Evolutionary conservation across 2,329 filamentous ascomycete species (phyloP).

Genomic region (Fusarium sp.): DNA sequence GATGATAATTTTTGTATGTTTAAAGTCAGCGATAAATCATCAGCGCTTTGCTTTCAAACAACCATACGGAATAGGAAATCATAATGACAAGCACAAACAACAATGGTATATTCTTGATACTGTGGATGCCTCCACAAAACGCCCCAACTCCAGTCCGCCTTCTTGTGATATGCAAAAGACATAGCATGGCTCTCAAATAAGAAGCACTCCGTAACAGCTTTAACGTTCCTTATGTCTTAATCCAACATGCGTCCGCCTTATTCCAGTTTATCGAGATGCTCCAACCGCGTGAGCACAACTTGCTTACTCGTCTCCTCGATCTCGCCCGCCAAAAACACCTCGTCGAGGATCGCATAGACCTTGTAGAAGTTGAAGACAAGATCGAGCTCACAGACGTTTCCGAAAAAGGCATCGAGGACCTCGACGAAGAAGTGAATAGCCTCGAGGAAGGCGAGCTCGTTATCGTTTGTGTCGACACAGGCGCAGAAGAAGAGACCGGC

Average conservation of each 20-base stretch:
- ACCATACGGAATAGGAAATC: background rate
- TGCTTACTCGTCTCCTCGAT: conserved; percentile 99
- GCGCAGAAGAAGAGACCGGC: conserved; percentile 99
- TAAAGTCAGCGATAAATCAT: background rate
- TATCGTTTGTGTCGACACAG: conserved; percentile 98
- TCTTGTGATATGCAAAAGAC: conserved; percentile 28
- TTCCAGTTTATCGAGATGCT: conserved; percentile 96
- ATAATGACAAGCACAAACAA: background rate
- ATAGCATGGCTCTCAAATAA: background rate
- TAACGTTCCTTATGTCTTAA: background rate
- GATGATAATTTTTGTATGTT: background rate
- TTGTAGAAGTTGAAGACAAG: conserved; percentile 85
- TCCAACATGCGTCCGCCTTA: conserved; percentile 54
- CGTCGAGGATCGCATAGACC: conserved; percentile 97
- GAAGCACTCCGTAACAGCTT: background rate
- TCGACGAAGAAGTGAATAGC: conserved; percentile 99
- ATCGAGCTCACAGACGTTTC: conserved; percentile 98
- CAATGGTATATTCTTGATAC: conserved; percentile 33
- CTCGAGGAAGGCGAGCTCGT: conserved; percentile 95
- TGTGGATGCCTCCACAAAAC: conserved; percentile 28
- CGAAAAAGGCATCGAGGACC: conserved; percentile 97
- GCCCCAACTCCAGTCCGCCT: conserved; percentile 35
- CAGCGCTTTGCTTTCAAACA: background rate
- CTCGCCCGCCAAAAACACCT: conserved; percentile 97
- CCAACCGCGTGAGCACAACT: conserved; percentile 91